Evolutionary conservation across 139 green algal species (phyloP), one percentile per base, ranked within the genome.

Genomic region (Closterium sp.): DNA sequence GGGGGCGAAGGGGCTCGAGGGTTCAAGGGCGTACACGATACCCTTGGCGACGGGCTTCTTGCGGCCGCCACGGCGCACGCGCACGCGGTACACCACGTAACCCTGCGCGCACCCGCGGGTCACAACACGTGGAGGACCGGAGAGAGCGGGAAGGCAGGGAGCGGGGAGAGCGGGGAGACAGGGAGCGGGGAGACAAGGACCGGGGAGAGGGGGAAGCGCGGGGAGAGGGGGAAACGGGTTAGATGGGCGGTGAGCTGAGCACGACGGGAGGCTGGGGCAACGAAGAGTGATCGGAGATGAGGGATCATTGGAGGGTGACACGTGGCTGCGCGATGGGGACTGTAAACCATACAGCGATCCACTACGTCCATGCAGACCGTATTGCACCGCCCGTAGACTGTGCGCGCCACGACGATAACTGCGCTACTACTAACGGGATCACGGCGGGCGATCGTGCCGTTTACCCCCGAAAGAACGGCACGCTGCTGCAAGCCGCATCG

Each of bases 31-130:
- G 92, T 99, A 99, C 89, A 93, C 88, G 38, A 92, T 88, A 89
- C 93, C 98, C 98, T 99, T 99, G 93, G 94, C 90, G 70, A 99
- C 97, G 7, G 97, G 97, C 91, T 97, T 97, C 97, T 99, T 99
- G 93, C 98, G 97, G 94, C 97, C 97, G 92, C 98, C 98, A 87
- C 98, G 97, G 95, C 98, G 97, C 88, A 99, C 97, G 91, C 98
- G 97, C 87, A 98, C 97, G 38, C 98, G 96, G 96, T 99, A 99
- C 50, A 99, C 95, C 4, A 99, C 97, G 87, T 97, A 99, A 88
- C 98, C 98, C 93, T 95, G 87, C 34, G 70, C 50, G 50, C 85
- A 2, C 19, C 85, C 17, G 0, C 85, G 29, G 95, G 98, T 21
- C 50, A 73, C 50, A 22, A 2, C 50, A 73, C 50, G 50, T 11